Percentiles rank a stretch among this genome's conserved stretches.
These are phyloP conservation scores for Juglanconis sp. DNA, from an alignment of 2,329 filamentous ascomycete species.

Conservation along the genomic window DNA sequence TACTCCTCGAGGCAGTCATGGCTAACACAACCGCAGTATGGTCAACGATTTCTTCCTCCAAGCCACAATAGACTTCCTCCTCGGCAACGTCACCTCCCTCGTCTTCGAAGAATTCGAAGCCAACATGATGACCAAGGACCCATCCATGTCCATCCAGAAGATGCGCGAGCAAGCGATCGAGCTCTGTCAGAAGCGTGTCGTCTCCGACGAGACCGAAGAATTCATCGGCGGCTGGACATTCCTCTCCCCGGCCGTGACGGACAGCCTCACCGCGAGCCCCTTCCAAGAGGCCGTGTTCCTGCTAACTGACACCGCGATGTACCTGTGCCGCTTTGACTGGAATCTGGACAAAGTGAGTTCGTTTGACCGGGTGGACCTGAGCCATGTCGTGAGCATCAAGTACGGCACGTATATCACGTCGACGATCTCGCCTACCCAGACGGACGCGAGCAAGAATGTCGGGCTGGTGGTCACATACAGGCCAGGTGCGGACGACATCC, in stretches of 20 bases:
- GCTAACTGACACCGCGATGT: slow-evolving; percentile 79
- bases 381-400: slow-evolving; percentile 68
- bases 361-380: slow-evolving; percentile 81
- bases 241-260: slow-evolving; percentile 68
- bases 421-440: slow-evolving; percentile 73
- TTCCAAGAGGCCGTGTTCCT: slow-evolving; percentile 88
- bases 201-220: slow-evolving; percentile 79
- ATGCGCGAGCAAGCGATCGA: slow-evolving; percentile 89
- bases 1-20: slow-evolving; percentile 18
- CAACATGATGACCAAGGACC: slow-evolving; percentile 89
- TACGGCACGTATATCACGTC: slow-evolving; percentile 89
- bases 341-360: slow-evolving; percentile 89
- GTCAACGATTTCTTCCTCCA: slow-evolving; percentile 98
- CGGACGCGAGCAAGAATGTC: slow-evolving; percentile 75
- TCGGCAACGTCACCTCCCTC: slow-evolving; percentile 79
- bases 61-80: slow-evolving; percentile 87
- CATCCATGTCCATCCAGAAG: slow-evolving; percentile 79
- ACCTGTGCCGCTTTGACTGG: slow-evolving; percentile 92
- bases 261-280: slow-evolving; percentile 66
- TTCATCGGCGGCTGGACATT: slow-evolving; percentile 88
- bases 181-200: slow-evolving; percentile 79
- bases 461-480: slow-evolving; percentile 79
- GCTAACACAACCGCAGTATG: slow-evolving; percentile 60
- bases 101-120: slow-evolving; percentile 94
- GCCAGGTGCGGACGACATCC: slow-evolving; percentile 66